These are phyloP conservation scores for Pythium sukuiense DNA, from an alignment of 352 stramenopile genomes.

Conservation along the genomic window DNA sequence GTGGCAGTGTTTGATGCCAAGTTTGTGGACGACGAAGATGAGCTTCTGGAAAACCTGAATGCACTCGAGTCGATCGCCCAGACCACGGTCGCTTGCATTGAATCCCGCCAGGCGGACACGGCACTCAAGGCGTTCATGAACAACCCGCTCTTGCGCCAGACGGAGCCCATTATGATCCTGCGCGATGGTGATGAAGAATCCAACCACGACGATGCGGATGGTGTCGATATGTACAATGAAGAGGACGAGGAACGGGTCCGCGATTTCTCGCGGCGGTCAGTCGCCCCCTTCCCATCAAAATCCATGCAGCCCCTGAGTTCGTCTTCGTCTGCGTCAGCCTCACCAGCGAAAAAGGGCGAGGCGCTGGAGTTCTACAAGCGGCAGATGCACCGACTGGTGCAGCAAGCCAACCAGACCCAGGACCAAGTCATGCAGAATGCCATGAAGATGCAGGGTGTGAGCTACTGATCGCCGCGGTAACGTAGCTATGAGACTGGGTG, in stretches of 20 bases:
- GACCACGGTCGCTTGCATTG: slow-evolving; percentile 38
- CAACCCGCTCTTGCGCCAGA: slow-evolving; percentile 49
- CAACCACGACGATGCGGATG: slow-evolving; percentile 26
- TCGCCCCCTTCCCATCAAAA: neutral
- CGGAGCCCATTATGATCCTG: slow-evolving; percentile 31
- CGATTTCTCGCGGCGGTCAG: neutral
- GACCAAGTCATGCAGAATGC: slow-evolving; percentile 55
- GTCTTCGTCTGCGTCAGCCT: neutral
- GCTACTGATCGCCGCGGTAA: slow-evolving; percentile 14
- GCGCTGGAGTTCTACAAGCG: slow-evolving; percentile 53
- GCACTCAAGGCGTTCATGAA: slow-evolving; percentile 60
- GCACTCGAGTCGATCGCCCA: slow-evolving; percentile 39
- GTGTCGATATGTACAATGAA: slow-evolving; percentile 13
- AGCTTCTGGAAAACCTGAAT: slow-evolving; percentile 38
- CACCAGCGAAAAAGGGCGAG: slow-evolving; percentile 12
- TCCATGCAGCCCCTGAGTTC: slow-evolving; percentile 5
- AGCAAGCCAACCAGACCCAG: slow-evolving; percentile 68
- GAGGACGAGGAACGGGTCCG: slow-evolving; percentile 15
- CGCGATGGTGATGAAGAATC: neutral
- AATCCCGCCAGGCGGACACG: slow-evolving; percentile 44
- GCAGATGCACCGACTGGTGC: slow-evolving; percentile 72
- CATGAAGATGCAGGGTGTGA: slow-evolving; percentile 24
- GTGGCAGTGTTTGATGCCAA: slow-evolving; percentile 65
- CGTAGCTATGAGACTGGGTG: neutral
- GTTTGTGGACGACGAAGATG: slow-evolving; percentile 39